These are phyloP conservation scores for Globisporangium cystogenes DNA, from an alignment of 352 stramenopile genomes.

Conservation along the genomic window DNA sequence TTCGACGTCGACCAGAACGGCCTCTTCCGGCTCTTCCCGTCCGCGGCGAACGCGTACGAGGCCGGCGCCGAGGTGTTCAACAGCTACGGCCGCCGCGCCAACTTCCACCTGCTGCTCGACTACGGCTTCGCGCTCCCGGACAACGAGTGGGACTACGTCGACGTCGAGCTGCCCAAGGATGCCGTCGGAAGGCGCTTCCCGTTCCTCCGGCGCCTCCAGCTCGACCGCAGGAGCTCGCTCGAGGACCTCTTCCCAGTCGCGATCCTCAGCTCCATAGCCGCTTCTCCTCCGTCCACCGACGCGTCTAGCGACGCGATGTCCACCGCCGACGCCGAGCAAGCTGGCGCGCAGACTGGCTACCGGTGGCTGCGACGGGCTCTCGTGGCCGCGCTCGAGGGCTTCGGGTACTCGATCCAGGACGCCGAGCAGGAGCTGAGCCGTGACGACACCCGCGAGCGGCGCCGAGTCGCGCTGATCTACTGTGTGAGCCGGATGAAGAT, in stretches of 20 bases:
- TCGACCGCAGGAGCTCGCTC: conserved; percentile 42
- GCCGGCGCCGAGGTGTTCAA: conserved; percentile 86
- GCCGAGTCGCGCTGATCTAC: conserved; percentile 41
- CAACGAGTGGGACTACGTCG: conserved; percentile 87
- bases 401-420: conserved; percentile 15
- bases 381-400: conserved; percentile 9
- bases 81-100: conserved; percentile 84
- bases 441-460: conserved; percentile 14
- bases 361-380: conserved; percentile 15
- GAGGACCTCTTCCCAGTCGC: conserved; percentile 38
- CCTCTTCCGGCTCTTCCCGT: conserved; percentile 70
- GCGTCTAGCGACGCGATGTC: background rate
- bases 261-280: background rate
- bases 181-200: conserved; percentile 27
- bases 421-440: conserved; percentile 23
- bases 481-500: conserved; percentile 38
- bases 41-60: conserved; percentile 40
- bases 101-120: conserved; percentile 88
- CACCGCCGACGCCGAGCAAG: conserved; percentile 3
- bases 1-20: conserved; percentile 52
- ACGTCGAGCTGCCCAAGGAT: conserved; percentile 48
- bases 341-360: conserved; percentile 1
- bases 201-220: conserved; percentile 41
- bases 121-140: conserved; percentile 89
- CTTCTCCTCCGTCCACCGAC: background rate